Evolutionary conservation across 176 grass and related monocot genomes (phyloP), one percentile per base, ranked within the genome.

Genomic region (Dendrocalamus sinicus): DNA sequence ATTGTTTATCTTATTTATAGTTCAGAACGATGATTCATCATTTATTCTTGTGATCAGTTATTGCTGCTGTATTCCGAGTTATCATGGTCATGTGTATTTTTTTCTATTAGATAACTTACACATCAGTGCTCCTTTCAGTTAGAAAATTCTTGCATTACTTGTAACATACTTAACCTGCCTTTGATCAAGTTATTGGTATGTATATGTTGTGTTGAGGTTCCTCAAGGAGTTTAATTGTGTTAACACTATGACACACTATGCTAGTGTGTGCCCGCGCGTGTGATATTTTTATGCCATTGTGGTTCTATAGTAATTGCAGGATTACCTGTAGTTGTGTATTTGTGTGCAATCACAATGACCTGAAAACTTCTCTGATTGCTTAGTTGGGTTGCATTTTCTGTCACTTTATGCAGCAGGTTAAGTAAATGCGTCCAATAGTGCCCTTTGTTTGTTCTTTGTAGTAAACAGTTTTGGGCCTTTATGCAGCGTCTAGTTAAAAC

Each of bases 361-460:
- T 67, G 37, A 61, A 48, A 55, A 23, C 55, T 82, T 61, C 11
- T 77, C 26, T 73, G 19, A 14, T 77, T 60, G 8, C 28, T 44
- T 70, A 47, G 26, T 67, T 52, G 12, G 16, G 57, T 30, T 86
- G 39, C 47, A 86, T 83, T 78, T 73, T 72, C 3, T 1, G 4
- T 73, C 39, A 72, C 68, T 85, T 22, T 79, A 44, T 46, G 17
- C 67, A 76, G 73, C 78, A 87, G 24, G 65, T 63, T 19, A 19
- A 78, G 48, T 67, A 40, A 66, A 52, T 76, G 30, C 83, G 15
- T 67, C 79, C 69, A 62, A 47, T 92, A 57, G 51, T 73, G 58
- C 51, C 30, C 47, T 58, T 37, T 71, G 41, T 66, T 91, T 75
- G 20, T 66, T 10, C 10, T 35, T 74, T 68, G 8, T 52, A 59